Conservation (phyloP, 2,329 filamentous ascomycete genomes). For the Colletotrichum filicis region DNA sequence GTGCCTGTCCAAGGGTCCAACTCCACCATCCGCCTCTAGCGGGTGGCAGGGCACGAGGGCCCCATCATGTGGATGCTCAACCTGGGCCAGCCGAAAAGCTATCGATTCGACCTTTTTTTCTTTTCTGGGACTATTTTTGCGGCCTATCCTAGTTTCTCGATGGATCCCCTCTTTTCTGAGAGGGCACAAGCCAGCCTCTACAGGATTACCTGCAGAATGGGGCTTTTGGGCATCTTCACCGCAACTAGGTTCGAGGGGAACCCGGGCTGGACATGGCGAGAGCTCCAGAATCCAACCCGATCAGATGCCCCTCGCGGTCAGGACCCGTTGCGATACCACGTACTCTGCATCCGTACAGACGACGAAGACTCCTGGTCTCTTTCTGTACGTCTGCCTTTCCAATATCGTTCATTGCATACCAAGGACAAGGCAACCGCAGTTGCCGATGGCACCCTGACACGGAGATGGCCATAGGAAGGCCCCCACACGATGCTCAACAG, state of each 20-base stretch:
- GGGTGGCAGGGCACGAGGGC: slow-evolving; percentile 22
- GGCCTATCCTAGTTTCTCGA: neutral
- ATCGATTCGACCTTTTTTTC: neutral
- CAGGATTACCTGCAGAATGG: slow-evolving; percentile 34
- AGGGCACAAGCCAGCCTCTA: slow-evolving; percentile 19
- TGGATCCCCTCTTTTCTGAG: slow-evolving; percentile 26
- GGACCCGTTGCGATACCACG: slow-evolving; percentile 17
- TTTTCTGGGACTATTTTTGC: neutral
- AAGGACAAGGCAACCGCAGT: slow-evolving; percentile 19
- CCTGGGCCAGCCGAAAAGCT: slow-evolving; percentile 14
- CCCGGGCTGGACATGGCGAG: slow-evolving; percentile 16
- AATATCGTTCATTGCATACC: neutral
- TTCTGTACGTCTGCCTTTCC: neutral
- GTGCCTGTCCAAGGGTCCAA: slow-evolving; percentile 30
- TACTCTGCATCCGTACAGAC: neutral
- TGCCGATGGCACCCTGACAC: slow-evolving; percentile 7
- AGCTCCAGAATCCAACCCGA: slow-evolving; percentile 22
- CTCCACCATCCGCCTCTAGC: slow-evolving; percentile 23
- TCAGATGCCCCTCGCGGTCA: slow-evolving; percentile 24
- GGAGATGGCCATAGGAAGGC: neutral
- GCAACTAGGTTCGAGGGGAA: slow-evolving; percentile 31
- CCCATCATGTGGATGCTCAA: slow-evolving; percentile 14
- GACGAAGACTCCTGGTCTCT: neutral
- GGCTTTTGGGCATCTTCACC: slow-evolving; percentile 31
- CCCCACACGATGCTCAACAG: neutral